Base-by-base conservation (phyloP, 305 asterid species). In the Ilex paraguariensis region DNA sequence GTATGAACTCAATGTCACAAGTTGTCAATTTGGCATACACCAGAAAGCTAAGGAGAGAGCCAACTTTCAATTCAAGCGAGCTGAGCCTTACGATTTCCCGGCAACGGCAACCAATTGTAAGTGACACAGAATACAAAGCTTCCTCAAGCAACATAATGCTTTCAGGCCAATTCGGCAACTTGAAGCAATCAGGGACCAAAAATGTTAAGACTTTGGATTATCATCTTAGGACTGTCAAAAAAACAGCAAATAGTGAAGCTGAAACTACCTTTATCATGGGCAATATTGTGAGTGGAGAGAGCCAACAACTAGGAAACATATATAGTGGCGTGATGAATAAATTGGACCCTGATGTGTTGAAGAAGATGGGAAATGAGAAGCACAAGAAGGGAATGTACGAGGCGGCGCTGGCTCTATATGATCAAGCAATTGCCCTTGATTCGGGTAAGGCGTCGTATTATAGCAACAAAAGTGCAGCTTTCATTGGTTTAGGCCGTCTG, bases 391-490 rank as follows among this genome's bases (percentile, higher is more conserved):
- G 84, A 42, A 80, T 70, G 36, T 80, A 68, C 42, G 74, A 76
- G 59, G 84, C 80, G 70, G 91, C 95, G n/a, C 58, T 82, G 53
- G 68, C 64, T 31, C 42, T 82, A 13, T 87, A 84, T 54, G 42
- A 74, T 61, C 84, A 74, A 72, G 92, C 95, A 9, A 82, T 87
- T 17, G 57, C 82, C 0, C 56, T 82, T 65, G 82, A 85, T 72
- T 79, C 89, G 1, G 68, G 36, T 40, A 78, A 77, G 53, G 79
- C 91, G 33, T 75, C 74, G 44, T 82, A 78, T 48, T 71, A 79
- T 17, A 77, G 84, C 63, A 84, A 87, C 73, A 82, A 82, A 58
- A 73, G 87, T 49, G 91, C 91, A 0, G 88, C 95, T 16, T 69
- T 84, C 62, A 77, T 84, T 71, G 78, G 84, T 40, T 68, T 84